A percentile compares a stretch with the other conserved stretches of the same genome.
These are phyloP conservation scores for Trametes sanguinea DNA, from an alignment of 768 basidiomycete genomes.

Conservation along the genomic window DNA sequence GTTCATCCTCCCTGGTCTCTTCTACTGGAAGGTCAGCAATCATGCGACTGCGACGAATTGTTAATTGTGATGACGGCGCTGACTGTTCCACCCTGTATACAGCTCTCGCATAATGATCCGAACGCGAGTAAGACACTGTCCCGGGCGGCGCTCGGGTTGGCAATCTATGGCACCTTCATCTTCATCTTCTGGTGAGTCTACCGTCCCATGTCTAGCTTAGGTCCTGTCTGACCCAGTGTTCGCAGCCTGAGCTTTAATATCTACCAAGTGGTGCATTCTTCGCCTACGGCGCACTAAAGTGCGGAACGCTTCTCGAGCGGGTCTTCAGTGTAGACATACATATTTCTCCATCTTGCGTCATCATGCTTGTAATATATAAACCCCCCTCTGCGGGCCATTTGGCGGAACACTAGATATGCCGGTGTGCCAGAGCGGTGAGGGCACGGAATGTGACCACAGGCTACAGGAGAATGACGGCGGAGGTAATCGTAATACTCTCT, in stretches of 20 bases:
- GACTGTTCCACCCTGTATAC: conserved; percentile 16
- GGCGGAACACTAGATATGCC: too few species aligned
- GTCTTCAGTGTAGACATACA: not conserved
- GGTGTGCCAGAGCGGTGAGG: too few species aligned
- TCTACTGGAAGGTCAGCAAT: conserved; percentile 83
- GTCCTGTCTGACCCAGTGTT: not conserved
- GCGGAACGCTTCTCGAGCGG: not conserved
- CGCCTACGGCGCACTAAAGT: conserved; percentile 21
- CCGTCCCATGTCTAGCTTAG: too few species aligned
- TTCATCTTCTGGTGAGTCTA: conserved; percentile 83
- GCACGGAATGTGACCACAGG: too few species aligned
- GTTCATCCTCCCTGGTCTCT: conserved; percentile 91
- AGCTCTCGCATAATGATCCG: conserved; percentile 73
- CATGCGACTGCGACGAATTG: not conserved
- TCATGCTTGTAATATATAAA: too few species aligned
- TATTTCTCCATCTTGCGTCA: too few species aligned
- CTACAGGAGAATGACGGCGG: too few species aligned
- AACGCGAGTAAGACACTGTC: conserved; percentile 54
- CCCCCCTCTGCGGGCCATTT: too few species aligned
- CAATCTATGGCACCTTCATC: conserved; percentile 74
- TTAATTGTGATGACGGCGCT: conserved; percentile 10
- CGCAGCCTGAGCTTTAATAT: conserved; percentile 78
- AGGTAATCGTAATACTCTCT: too few species aligned
- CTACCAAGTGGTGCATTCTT: conserved; percentile 56
- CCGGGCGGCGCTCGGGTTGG: conserved; percentile 64